phyloP scores from a whole-genome alignment of 2,329 filamentous ascomycete genomes.

The Grosmannia serpens region DNA sequence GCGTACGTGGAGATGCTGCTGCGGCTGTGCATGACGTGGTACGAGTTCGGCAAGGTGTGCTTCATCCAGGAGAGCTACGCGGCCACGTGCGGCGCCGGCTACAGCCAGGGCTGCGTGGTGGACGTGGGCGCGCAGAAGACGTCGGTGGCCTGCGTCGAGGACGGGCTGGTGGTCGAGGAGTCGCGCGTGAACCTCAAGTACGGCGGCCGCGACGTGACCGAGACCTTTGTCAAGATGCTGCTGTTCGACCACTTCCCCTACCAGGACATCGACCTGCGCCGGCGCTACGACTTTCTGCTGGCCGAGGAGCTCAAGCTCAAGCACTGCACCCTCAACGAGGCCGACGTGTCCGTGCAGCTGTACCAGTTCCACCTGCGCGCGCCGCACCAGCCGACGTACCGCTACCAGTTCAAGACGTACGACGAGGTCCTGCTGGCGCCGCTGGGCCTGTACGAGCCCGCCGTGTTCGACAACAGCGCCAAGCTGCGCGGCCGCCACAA shows the following conservation, averaged over 20 bases:
- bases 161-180: constrained; percentile 88
- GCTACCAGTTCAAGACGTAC: constrained; percentile 94
- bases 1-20: constrained; percentile 77
- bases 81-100: constrained; percentile 88
- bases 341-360: constrained; percentile 76
- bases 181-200: constrained; percentile 93
- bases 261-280: constrained; percentile 79
- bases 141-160: constrained; percentile 91
- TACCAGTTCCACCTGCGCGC: constrained; percentile 86
- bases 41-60: constrained; percentile 78
- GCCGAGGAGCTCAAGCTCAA: constrained; percentile 94
- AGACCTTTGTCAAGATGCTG: constrained; percentile 96
- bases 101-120: constrained; percentile 87
- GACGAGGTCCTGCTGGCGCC: constrained; percentile 91
- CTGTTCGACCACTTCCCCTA: constrained; percentile 94
- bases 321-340: constrained; percentile 82
- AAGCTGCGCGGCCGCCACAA: constrained; percentile 74
- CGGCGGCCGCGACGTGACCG: constrained; percentile 84
- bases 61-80: constrained; percentile 96
- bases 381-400: constrained; percentile 76
- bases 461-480: constrained; percentile 69
- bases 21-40: constrained; percentile 76
- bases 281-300: constrained; percentile 83
- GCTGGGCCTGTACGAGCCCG: constrained; percentile 86
- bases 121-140: constrained; percentile 97